These are phyloP conservation scores for Brachypodium distachyon DNA, from an alignment of 202 grass and related monocot species.

Conservation along the genomic window DNA sequence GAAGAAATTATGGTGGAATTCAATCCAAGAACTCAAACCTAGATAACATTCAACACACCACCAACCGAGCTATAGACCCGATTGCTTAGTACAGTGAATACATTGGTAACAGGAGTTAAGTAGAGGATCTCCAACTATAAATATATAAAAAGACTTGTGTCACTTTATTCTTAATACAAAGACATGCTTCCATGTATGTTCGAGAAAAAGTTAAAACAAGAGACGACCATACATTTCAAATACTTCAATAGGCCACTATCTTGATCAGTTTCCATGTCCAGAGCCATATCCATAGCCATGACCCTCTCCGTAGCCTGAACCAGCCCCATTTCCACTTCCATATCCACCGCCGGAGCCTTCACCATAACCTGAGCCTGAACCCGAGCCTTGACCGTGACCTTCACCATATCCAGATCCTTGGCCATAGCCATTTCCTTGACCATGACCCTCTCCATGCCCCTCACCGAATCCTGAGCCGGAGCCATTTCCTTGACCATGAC, in stretches of 20 bases:
- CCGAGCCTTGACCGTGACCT: conserved; percentile 18
- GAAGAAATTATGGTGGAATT: too few relatives aligned
- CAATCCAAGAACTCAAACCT: neutral
- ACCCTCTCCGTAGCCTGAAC: conserved; percentile 33
- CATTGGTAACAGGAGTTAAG: too few relatives aligned
- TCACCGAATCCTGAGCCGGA: conserved; percentile 18
- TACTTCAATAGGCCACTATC: neutral
- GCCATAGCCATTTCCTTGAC: conserved; percentile 6
- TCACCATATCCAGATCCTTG: conserved; percentile 19
- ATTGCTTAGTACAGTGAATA: neutral
- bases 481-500: conserved; percentile 6
- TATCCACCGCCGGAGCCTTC: conserved; percentile 20
- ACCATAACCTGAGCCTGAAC: conserved; percentile 14
- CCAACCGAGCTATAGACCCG: neutral
- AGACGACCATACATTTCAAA: neutral
- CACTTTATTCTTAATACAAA: too few relatives aligned
- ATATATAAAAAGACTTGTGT: too few relatives aligned
- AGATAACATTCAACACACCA: neutral
- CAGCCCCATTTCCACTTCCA: conserved; percentile 25
- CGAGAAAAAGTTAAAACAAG: too few relatives aligned
- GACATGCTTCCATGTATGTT: too few relatives aligned
- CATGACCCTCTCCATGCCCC: conserved; percentile 16
- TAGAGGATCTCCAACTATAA: neutral
- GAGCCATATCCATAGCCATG: conserved; percentile 33
- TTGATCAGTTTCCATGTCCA: conserved; percentile 32